Percentiles rank a stretch among this genome's conserved stretches.
These are phyloP conservation scores for Talaromyces verruculosus DNA, from an alignment of 2,329 filamentous ascomycete species.

Conservation along the genomic window DNA sequence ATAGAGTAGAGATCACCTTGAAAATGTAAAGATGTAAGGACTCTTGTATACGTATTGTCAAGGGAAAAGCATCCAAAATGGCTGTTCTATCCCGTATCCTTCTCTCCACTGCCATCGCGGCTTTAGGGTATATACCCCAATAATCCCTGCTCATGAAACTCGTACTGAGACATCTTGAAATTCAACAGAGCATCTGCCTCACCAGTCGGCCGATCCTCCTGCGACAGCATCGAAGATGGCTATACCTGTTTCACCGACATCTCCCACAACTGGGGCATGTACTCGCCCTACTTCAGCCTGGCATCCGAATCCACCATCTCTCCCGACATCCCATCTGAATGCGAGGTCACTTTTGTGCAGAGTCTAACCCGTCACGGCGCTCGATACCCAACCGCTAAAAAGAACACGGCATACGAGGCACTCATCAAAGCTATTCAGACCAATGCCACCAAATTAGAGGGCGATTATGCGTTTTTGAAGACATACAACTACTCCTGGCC, in stretches of 20 bases:
- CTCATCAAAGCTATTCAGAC: constrained; percentile 67
- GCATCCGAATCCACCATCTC: constrained; percentile 60
- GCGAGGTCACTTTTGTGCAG: constrained; percentile 75
- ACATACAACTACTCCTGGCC: constrained; percentile 71
- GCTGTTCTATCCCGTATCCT: neutral
- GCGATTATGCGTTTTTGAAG: constrained; percentile 69
- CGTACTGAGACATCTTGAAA: neutral
- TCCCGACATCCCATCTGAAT: constrained; percentile 60
- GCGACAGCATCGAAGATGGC: constrained; percentile 8
- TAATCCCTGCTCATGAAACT: neutral
- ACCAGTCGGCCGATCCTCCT: neutral
- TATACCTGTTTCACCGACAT: constrained; percentile 44
- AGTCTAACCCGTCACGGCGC: constrained; percentile 82
- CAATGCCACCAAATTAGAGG: constrained; percentile 55
- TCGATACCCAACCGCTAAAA: constrained; percentile 71
- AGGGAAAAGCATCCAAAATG: neutral
- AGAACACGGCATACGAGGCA: constrained; percentile 62
- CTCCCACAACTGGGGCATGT: constrained; percentile 77
- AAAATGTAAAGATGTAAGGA: neutral
- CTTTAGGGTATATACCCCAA: neutral
- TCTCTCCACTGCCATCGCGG: neutral
- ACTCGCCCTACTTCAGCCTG: constrained; percentile 78
- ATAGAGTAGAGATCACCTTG: neutral
- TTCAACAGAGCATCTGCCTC: neutral
- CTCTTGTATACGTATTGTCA: neutral